Conservation (phyloP, 2,329 filamentous ascomycete genomes). For the Cercospora zeina region DNA sequence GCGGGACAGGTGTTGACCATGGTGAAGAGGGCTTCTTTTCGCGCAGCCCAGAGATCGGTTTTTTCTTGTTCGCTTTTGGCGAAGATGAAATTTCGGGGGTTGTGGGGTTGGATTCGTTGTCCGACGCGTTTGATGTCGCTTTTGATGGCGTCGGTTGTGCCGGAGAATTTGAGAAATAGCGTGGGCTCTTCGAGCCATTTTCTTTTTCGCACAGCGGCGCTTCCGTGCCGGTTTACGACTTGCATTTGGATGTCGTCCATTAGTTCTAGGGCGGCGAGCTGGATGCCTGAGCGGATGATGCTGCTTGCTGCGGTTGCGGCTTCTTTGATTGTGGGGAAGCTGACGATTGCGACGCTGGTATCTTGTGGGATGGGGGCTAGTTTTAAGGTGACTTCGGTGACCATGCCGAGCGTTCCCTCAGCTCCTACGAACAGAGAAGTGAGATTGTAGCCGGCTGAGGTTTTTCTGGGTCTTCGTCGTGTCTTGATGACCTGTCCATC, state of each 20-base stretch:
- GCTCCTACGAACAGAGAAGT: constrained; percentile 78
- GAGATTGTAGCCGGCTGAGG: constrained; percentile 79
- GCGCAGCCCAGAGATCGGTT: constrained; percentile 57
- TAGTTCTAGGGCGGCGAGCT: constrained; percentile 76
- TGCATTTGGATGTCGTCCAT: constrained; percentile 85
- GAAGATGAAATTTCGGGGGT: constrained; percentile 27
- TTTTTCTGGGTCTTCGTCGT: constrained; percentile 71
- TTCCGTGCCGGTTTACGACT: constrained; percentile 65
- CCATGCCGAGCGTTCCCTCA: constrained; percentile 76
- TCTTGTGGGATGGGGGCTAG: constrained; percentile 74
- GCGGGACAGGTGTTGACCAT: constrained; percentile 59
- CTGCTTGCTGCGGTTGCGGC: constrained; percentile 72
- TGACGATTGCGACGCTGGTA: constrained; percentile 75
- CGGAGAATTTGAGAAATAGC: constrained; percentile 73
- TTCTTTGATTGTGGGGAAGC: constrained; percentile 73
- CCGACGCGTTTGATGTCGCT: constrained; percentile 74
- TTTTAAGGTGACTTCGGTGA: constrained; percentile 81
- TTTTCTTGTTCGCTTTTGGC: constrained; percentile 28
- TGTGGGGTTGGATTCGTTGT: constrained; percentile 58
- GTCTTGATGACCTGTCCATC: constrained; percentile 81
- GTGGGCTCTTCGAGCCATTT: constrained; percentile 76
- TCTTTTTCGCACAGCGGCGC: constrained; percentile 65
- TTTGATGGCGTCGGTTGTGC: constrained; percentile 71
- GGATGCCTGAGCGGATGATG: constrained; percentile 73
- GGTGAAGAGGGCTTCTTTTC: constrained; percentile 62